These are phyloP conservation scores for Gossypium ekmanianum DNA, from an alignment of 345 rosid genomes.

Conservation along the genomic window DNA sequence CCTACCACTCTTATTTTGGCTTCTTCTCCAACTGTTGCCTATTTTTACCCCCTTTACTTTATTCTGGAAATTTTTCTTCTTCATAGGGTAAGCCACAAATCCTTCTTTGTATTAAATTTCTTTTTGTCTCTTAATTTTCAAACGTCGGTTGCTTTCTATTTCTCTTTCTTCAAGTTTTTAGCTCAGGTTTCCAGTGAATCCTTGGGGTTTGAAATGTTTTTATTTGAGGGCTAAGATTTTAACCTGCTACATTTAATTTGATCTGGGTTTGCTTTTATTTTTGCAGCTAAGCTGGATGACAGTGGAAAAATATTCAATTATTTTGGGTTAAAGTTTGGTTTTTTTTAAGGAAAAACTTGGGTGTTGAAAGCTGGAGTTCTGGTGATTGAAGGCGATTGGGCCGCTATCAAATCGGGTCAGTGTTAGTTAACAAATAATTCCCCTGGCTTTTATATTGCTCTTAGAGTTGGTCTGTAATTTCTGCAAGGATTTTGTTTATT, in stretches of 20 bases:
- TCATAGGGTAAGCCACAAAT: neutral
- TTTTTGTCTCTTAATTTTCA: neutral
- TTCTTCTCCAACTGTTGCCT: neutral
- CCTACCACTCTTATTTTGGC: conserved; percentile 13
- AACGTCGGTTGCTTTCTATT: neutral
- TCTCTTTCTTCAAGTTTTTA: neutral
- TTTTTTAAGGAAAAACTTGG: conserved; percentile 9
- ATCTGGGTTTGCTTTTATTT: conserved; percentile 18
- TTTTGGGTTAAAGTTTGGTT: neutral
- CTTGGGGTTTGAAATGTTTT: conserved; percentile 8
- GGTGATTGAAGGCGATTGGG: conserved; percentile 11
- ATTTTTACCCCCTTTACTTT: neutral
- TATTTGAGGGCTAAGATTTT: neutral
- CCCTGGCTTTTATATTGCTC: neutral
- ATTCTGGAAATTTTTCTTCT: neutral
- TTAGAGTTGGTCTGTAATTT: neutral
- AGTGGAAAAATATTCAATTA: neutral
- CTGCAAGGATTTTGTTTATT: neutral
- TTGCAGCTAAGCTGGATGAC: conserved; percentile 19
- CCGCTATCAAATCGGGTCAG: conserved; percentile 14
- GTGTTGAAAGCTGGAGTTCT: conserved; percentile 9
- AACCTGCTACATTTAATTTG: conserved; percentile 2
- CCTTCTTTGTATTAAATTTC: neutral
- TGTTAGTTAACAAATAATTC: neutral
- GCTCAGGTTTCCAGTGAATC: neutral